Evolutionary conservation across 257 asterid species (phyloP).

Genomic region (Jasminum sambac): DNA sequence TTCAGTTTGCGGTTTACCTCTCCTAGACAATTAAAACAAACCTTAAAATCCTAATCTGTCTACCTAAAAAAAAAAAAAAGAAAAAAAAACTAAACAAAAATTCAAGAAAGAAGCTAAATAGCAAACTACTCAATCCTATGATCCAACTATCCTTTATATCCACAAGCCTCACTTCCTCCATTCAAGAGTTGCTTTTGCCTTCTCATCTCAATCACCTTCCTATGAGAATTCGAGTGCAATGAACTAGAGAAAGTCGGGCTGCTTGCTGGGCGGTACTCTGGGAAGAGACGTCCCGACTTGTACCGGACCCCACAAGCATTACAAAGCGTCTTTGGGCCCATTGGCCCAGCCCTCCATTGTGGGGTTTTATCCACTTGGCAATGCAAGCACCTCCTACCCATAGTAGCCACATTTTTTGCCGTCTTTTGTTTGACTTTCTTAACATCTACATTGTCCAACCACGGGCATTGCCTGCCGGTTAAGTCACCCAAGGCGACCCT

Average conservation of each 20-base stretch:
- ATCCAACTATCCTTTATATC: conserved; percentile 57
- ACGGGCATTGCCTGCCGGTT: conserved; percentile 27
- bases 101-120: conserved; percentile 18
- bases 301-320: conserved; percentile 92
- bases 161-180: conserved; percentile 44
- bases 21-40: conserved; percentile 32
- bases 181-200: conserved; percentile 45
- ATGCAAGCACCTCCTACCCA: conserved; percentile 77
- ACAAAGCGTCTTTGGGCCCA: conserved; percentile 84
- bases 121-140: conserved; percentile 38
- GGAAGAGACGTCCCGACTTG: conserved; percentile 82
- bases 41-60: conserved; percentile 49
- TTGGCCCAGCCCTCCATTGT: conserved; percentile 90
- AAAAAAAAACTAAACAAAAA: conserved; percentile 25
- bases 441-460: conserved; percentile 29
- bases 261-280: conserved; percentile 87
- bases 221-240: conserved; percentile 80
- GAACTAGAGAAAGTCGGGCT: conserved; percentile 70
- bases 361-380: conserved; percentile 88
- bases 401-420: conserved; percentile 24
- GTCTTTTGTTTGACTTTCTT: conserved; percentile 36
- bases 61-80: background rate
- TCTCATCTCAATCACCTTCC: conserved; percentile 90
- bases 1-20: conserved; percentile 23
- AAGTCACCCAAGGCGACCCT: conserved; percentile 33